A percentile compares a stretch with the other conserved stretches of the same genome.
These are phyloP conservation scores for Candida xyloterini DNA, from an alignment of 805 yeast genomes.

Conservation along the genomic window DNA sequence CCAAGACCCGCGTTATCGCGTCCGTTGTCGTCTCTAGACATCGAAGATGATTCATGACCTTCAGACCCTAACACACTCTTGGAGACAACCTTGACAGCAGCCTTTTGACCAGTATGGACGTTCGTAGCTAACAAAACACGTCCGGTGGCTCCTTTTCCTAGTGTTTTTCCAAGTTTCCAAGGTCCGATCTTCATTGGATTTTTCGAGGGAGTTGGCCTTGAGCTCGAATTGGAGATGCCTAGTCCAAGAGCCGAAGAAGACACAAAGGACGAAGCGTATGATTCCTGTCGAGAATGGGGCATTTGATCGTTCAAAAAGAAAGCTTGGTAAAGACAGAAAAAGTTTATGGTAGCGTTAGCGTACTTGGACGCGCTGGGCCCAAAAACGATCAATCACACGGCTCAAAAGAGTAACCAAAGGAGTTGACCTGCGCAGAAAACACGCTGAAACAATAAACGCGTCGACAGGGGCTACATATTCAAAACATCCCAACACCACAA, in stretches of 20 bases:
- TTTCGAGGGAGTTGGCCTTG: conserved; percentile 22
- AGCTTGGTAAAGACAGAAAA: background rate
- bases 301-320: conserved; percentile 17
- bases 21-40: conserved; percentile 31
- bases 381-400: conserved; percentile 8
- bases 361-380: conserved; percentile 9
- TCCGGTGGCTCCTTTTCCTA: conserved; percentile 97
- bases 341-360: background rate
- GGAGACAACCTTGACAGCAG: conserved; percentile 96
- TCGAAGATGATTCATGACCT: conserved; percentile 8
- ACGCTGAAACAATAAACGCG: conserved; percentile 11
- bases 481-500: conserved; percentile 4
- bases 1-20: conserved; percentile 58
- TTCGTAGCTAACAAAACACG: conserved; percentile 91
- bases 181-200: conserved; percentile 70
- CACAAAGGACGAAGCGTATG: conserved; percentile 54
- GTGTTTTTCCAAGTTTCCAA: conserved; percentile 92
- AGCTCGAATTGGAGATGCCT: conserved; percentile 24
- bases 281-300: conserved; percentile 55
- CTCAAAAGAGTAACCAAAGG: conserved; percentile 9
- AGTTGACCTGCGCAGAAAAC: conserved; percentile 4
- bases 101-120: conserved; percentile 76
- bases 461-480: conserved; percentile 6
- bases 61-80: conserved; percentile 59
- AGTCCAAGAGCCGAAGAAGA: conserved; percentile 41